Evolutionary conservation across 2,329 filamentous ascomycete species (phyloP), one percentile per base, ranked within the genome.

Genomic region (Cucurbitaria berberidis): DNA sequence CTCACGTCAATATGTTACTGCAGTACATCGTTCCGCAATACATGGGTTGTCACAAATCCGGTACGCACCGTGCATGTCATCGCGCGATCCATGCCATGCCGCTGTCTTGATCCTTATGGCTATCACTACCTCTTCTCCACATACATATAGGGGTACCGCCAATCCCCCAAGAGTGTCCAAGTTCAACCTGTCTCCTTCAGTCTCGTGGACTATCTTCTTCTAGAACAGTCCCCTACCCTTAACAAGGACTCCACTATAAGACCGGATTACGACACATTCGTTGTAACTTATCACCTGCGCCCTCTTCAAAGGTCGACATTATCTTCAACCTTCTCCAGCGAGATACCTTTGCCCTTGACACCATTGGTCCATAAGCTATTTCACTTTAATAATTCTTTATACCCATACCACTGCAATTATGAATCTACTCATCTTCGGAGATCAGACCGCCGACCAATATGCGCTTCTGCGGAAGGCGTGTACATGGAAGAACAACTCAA

Each of bases 401-500:
- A 22, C 40, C 40, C 64, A 66, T 68, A 69, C 63, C 63, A 61
- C 53, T 51, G 53, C 51, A 46, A 75, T 49, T 59, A 77, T 77
- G 69, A 81, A 81, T 67, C 68, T 78, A 53, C 82, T 88, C 72
- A 82, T 89, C 57, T 89, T 89, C 70, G 87, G 87, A 77, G 87
- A 90, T 69, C 87, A 90, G 76, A 89, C 87, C 55, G 81, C 86
- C 64, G 85, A 88, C 72, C 86, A 86, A 64, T 84, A 88, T 69
- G 78, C 77, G 62, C 85, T 88, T 60, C 76, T 90, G 55, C 75
- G 77, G 61, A 80, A 79, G 64, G 73, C 79, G 26, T 73, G 74
- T 51, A 74, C 78, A 45, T 76, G 78, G 66, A 80, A 77, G 62
- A 78, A 80, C 67, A 82, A 82, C 68, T 82, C 85, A 45, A 78